Evolutionary conservation across 148 eudicot genomes (phyloP), one percentile per base, ranked within the genome.

Genomic region (Beta vulgaris): DNA sequence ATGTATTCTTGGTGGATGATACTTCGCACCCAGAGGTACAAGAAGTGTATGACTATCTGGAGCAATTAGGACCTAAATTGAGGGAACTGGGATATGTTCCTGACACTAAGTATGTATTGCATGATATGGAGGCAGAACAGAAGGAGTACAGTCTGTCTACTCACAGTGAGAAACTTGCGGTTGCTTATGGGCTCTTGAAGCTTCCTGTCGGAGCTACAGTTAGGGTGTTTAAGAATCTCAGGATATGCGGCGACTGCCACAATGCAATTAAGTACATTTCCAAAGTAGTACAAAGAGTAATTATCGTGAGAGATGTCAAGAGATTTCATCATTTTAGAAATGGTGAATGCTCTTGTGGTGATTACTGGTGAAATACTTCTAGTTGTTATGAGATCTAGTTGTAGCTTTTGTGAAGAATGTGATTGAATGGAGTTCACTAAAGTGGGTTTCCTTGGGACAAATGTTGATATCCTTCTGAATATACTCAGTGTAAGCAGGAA

Each of bases 321-420:
- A 88, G 98, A 82, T 94, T 94, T 75, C 98, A 94, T 79, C 98
- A 91, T 80, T 94, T 94, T 28, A 87, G 82, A 81, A 84, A 90
- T 62, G 98, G 98, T 16, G 84, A 85, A 76, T 94, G 98, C 81
- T 91, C 98, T 25, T 91, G 97, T 83, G 91, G 97, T 53, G 87
- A 91, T 85, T 94, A 87, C 68, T 94, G 98, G 98, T 94, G 85
- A 90, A 51, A n/a, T n/a, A n/a, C n/a, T n/a, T n/a, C 8, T 57
- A 29, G 23, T 31, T 73, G 26, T 46, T 67, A 39, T 42, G 34
- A 40, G 32, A 67, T 67, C 25, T 21, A 67, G 34, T 26, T 42
- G 37, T 64, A 36, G 28, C 44, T 3, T n/a, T 21, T 13, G 5
- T 6, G 28, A 67, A 25, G 11, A 42, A 4, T 67, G 53, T 3